Conservation (phyloP, 2,329 filamentous ascomycete species). For the Aspergillus phoenicis region DNA sequence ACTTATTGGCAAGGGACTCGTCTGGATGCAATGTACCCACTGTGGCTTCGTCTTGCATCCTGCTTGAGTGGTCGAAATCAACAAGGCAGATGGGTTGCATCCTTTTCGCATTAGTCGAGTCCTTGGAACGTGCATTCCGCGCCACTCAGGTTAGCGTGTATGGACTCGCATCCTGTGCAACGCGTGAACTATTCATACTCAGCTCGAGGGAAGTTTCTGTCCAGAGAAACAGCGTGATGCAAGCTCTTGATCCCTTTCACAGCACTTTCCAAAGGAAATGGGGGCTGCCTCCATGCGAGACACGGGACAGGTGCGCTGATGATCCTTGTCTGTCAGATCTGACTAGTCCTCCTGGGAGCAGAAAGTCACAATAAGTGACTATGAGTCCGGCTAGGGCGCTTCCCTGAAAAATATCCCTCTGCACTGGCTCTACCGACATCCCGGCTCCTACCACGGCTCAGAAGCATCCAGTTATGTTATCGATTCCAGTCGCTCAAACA, state of each 20-base stretch:
- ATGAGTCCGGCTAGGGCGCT: background rate
- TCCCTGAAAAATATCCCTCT: background rate
- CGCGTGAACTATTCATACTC: background rate
- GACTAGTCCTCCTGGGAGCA: background rate
- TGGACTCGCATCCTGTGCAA: background rate
- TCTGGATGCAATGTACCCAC: background rate
- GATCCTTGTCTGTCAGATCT: background rate
- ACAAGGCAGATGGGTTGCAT: background rate
- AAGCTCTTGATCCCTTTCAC: background rate
- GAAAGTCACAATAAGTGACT: background rate
- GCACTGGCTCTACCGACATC: background rate
- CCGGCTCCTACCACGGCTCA: background rate
- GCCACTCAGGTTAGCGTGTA: background rate
- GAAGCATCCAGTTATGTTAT: background rate
- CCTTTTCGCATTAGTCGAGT: background rate
- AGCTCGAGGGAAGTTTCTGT: background rate
- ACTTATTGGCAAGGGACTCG: too few relatives aligned
- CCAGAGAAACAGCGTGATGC: background rate
- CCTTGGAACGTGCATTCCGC: background rate
- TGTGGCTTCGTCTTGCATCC: background rate
- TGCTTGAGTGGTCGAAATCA: background rate
- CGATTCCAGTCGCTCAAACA: background rate
- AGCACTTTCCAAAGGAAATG: background rate
- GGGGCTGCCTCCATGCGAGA: background rate
- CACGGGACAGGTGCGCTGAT: background rate